A percentile compares a stretch with the other conserved stretches of the same genome.
These are phyloP conservation scores for Kwoniella sp. DNA, from an alignment of 768 basidiomycete genomes.

Conservation along the genomic window DNA sequence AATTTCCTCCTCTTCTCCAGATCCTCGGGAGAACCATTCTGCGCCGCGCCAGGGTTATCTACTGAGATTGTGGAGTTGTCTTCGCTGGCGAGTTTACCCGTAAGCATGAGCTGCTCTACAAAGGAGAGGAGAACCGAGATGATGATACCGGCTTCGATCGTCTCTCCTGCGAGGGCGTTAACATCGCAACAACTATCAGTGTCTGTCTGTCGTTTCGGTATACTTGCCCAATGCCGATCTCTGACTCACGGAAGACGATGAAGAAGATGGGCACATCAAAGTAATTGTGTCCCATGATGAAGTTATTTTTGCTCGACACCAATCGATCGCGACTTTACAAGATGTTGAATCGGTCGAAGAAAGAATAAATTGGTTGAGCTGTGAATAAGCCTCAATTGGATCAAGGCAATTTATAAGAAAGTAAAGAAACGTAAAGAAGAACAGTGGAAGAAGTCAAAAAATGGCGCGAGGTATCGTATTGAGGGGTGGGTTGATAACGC, in stretches of 20 bases:
- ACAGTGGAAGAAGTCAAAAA: neutral
- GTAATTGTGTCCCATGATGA: slow-evolving; percentile 67
- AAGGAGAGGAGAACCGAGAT: slow-evolving; percentile 86
- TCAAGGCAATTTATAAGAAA: too few relatives aligned
- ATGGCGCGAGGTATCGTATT: neutral
- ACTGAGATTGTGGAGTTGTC: neutral
- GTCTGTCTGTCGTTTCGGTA: too few relatives aligned
- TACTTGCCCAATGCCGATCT: too few relatives aligned
- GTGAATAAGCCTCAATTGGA: too few relatives aligned
- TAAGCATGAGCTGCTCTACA: slow-evolving; percentile 67
- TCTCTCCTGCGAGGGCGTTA: slow-evolving; percentile 63
- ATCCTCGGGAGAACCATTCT: neutral
- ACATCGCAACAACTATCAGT: too few relatives aligned
- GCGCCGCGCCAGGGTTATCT: neutral
- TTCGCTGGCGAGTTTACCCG: slow-evolving; percentile 33
- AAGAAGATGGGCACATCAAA: slow-evolving; percentile 94
- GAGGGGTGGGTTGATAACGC: neutral
- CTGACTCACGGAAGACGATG: slow-evolving; percentile 80
- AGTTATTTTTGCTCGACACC: too few relatives aligned
- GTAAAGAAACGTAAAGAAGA: neutral
- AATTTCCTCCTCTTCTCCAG: slow-evolving; percentile 23
- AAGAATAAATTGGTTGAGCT: too few relatives aligned
- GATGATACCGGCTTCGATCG: slow-evolving; percentile 89
- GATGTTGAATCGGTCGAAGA: too few relatives aligned
- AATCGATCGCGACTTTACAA: too few relatives aligned